Conservation (phyloP, 1,139 yeast species). For the Yamadazyma diddensiae region DNA sequence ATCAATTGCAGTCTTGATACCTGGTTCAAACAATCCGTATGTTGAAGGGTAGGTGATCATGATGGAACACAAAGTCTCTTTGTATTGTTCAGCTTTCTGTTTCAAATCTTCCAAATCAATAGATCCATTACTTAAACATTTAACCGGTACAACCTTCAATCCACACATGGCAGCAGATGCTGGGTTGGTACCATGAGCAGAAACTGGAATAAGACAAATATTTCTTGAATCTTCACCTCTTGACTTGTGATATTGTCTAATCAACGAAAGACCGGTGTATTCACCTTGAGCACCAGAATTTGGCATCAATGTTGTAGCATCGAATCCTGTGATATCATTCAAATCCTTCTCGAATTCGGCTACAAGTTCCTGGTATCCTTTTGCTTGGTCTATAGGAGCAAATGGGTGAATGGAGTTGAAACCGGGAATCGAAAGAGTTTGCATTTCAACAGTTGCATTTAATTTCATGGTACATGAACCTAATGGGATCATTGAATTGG, state of each 20-base stretch:
- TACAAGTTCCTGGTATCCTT: constrained; percentile 76
- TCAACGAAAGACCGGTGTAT: constrained; percentile 88
- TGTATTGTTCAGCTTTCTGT: constrained; percentile 68
- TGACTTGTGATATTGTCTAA: constrained; percentile 71
- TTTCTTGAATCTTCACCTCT: constrained; percentile 74
- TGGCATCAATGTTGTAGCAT: constrained; percentile 89
- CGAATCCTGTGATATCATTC: constrained; percentile 93
- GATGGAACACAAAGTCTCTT: constrained; percentile 73
- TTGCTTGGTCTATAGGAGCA: constrained; percentile 82
- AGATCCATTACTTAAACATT: constrained; percentile 82
- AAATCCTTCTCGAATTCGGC: constrained; percentile 78
- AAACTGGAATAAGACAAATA: constrained; percentile 89
- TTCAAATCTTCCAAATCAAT: constrained; percentile 75
- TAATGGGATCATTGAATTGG: constrained; percentile 94
- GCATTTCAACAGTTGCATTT: constrained; percentile 94
- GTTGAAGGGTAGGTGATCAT: constrained; percentile 99
- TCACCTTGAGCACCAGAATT: constrained; percentile 99
- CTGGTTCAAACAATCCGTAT: constrained; percentile 93
- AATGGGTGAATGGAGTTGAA: constrained; percentile 88
- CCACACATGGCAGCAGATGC: constrained; percentile 99
- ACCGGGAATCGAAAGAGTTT: constrained; percentile 92
- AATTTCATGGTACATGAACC: constrained; percentile 98
- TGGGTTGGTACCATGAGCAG: constrained; percentile 98
- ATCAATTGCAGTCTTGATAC: constrained; percentile 79
- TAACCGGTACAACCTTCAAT: constrained; percentile 86